Evolutionary conservation across 2,329 filamentous ascomycete species (phyloP), one percentile per base, ranked within the genome.

Genomic region (Penicillium aurantiogriseum): DNA sequence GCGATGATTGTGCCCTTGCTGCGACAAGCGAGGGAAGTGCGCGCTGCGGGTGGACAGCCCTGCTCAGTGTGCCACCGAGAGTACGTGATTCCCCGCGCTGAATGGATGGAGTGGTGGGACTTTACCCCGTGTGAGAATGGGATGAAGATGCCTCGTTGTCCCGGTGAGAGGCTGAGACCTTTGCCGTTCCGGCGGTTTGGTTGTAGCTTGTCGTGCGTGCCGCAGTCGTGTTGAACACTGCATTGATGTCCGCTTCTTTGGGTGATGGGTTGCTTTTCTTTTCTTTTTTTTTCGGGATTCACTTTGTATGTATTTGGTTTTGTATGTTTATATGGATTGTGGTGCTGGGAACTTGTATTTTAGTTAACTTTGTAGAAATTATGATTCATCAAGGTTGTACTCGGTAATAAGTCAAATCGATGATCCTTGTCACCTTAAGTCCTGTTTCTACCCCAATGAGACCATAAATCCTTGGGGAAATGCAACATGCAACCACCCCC

Each of bases 81-180:
- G 8, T 79, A 76, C 45, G 72, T 80, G 6, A 67, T 77, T 49
- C 71, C 77, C 17, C 73, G 77, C 10, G 68, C 73, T 0, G 70
- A 76, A 60, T 80, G 77, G 76, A 66, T 78, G 21, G 78, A 79
- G 58, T 77, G 75, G 75, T 77, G 75, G 75, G 75, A 77, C 58
- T 73, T 73, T 53, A 69, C 65, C 15, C 73, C 74, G 1, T 71
- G 72, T 57, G 75, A 77, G 58, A 76, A 72, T 45, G 72, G 71
- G 3, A 62, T 71, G 50, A 74, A 75, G 61, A 60, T 65, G n/a
- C 63, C 69, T 6, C 67, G 74, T 17, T 53, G 57, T 27, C 61
- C 65, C 2, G 68, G 69, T 5, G 71, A 76, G 56, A 64, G 57
- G 40, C 53, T 76, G 29, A 69, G 70, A 9, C 74, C 75, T 19